Evolutionary conservation across 306 rosid genomes (phyloP).

Genomic region (Ceratonia siliqua): DNA sequence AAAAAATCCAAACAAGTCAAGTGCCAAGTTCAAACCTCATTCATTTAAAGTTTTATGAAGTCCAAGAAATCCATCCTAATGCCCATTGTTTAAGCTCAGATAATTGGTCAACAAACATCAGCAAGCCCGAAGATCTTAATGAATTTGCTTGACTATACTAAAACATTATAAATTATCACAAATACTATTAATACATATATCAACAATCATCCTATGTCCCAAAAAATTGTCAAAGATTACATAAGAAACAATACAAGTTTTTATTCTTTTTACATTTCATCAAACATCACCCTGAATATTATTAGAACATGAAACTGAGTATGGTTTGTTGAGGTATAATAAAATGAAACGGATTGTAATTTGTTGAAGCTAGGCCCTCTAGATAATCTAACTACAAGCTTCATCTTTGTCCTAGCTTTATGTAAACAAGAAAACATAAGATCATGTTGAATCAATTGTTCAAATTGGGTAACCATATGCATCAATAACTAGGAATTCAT

Average conservation of each 20-base stretch:
- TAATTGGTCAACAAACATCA: conserved; percentile 2
- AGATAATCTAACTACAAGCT: background rate
- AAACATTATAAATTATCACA: background rate
- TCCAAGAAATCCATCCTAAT: background rate
- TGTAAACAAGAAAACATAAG: conserved; percentile 10
- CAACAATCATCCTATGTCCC: conserved; percentile 11
- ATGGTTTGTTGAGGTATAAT: background rate
- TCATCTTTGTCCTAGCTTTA: conserved; percentile 7
- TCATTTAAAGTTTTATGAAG: conserved; percentile 10
- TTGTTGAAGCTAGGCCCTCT: background rate
- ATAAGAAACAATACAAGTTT: conserved; percentile 8
- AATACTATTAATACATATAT: background rate
- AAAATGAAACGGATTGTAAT: background rate
- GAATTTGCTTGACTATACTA: background rate
- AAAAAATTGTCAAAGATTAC: conserved; percentile 1
- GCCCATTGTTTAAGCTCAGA: conserved; percentile 19
- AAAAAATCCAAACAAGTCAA: background rate
- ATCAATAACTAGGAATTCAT: conserved; percentile 17
- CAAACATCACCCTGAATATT: conserved; percentile 21
- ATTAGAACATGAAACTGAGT: background rate
- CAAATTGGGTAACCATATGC: conserved; percentile 6
- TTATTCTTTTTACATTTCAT: background rate
- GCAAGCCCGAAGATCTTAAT: conserved; percentile 3
- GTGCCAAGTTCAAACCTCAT: background rate
- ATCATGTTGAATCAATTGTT: background rate